These are phyloP conservation scores for Ascosphaera apis DNA, from an alignment of 2,329 filamentous ascomycete species.

Conservation along the genomic window DNA sequence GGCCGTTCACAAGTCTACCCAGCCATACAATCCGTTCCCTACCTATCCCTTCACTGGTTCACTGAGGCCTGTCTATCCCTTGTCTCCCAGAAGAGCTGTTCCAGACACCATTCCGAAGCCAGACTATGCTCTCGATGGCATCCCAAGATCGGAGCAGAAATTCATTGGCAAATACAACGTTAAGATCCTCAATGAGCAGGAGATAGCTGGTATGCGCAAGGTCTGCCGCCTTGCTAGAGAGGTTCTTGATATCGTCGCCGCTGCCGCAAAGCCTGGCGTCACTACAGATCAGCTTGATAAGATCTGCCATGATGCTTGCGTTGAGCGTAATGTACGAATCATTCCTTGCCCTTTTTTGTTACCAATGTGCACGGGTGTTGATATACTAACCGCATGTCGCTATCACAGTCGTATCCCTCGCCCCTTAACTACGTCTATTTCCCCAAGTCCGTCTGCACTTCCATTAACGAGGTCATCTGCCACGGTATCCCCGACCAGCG, in stretches of 20 bases:
- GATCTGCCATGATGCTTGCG: constrained; percentile 79
- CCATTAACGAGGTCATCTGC: constrained; percentile 91
- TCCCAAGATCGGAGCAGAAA: constrained; percentile 40
- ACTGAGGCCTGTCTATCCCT: constrained; percentile 67
- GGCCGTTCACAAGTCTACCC: constrained; percentile 49
- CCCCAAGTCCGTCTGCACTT: constrained; percentile 95
- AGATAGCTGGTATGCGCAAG: constrained; percentile 76
- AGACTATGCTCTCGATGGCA: constrained; percentile 72
- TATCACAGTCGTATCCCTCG: constrained; percentile 75
- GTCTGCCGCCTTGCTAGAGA: constrained; percentile 72
- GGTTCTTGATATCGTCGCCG: constrained; percentile 76
- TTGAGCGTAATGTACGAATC: constrained; percentile 61
- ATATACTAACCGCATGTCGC: too few relatives aligned
- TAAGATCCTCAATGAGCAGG: constrained; percentile 54
- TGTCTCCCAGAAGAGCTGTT: constrained; percentile 48
- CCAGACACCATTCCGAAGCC: constrained; percentile 63
- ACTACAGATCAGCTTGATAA: constrained; percentile 92
- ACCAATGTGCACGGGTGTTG: too few relatives aligned
- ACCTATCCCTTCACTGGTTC: constrained; percentile 61
- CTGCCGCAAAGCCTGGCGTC: constrained; percentile 65
- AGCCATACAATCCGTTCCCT: constrained; percentile 72
- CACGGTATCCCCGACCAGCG: constrained; percentile 93
- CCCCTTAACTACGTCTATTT: constrained; percentile 90
- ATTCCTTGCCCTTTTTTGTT: neutral
- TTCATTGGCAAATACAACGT: constrained; percentile 57